Evolutionary conservation across 805 yeast genomes (phyloP).

Genomic region (Tetrapisispora taiwanensis): DNA sequence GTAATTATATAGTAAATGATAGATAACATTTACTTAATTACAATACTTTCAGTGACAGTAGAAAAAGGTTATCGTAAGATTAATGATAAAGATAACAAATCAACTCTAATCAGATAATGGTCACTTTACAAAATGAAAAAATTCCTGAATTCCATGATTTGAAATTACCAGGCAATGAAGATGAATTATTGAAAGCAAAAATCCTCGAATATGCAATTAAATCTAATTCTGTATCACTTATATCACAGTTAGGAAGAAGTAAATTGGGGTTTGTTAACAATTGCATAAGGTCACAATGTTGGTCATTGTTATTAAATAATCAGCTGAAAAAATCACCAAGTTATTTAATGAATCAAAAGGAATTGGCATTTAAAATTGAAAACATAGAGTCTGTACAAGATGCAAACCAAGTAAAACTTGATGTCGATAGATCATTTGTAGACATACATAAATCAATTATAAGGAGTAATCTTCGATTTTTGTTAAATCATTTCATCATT

Average conservation of each 20-base stretch:
- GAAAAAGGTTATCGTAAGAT: too few species aligned
- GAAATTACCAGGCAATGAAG: neutral
- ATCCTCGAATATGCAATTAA: conserved; percentile 11
- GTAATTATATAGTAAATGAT: too few species aligned
- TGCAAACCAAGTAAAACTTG: conserved; percentile 70
- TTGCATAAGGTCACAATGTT: conserved; percentile 12
- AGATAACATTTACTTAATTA: too few species aligned
- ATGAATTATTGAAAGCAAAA: conserved; percentile 3
- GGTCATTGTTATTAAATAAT: conserved; percentile 24
- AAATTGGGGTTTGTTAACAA: conserved; percentile 20
- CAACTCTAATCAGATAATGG: neutral
- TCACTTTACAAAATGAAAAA: neutral
- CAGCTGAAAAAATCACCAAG: conserved; percentile 8
- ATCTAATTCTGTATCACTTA: conserved; percentile 8
- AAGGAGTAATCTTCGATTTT: conserved; percentile 13
- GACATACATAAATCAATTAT: conserved; percentile 13
- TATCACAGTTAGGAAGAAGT: conserved; percentile 15
- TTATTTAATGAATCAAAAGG: neutral
- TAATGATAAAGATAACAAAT: too few species aligned
- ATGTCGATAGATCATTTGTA: conserved; percentile 63
- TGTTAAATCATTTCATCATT: conserved; percentile 34
- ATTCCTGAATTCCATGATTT: neutral
- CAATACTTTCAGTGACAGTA: too few species aligned
- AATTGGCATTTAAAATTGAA: conserved; percentile 12
- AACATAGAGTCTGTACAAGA: conserved; percentile 41